phyloP scores from a whole-genome alignment of 129 eudicot genomes.

The Tanacetum coccineum region DNA sequence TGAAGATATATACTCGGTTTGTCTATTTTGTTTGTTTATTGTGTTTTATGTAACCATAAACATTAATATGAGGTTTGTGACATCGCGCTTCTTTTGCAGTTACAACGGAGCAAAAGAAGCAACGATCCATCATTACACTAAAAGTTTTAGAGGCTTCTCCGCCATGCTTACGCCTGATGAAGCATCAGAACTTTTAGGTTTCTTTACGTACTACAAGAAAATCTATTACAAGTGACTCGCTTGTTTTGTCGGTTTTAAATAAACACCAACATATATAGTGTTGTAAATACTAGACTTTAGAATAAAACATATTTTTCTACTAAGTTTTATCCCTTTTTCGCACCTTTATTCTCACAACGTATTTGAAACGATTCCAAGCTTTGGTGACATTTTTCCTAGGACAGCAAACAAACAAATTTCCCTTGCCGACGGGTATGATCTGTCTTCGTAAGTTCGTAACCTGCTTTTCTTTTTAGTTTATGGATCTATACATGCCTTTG shows the following conservation, averaged over 20 bases:
- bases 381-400: no score
- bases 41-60: not conserved
- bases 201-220: not conserved
- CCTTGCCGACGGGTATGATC: no score
- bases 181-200: slow-evolving; percentile 49
- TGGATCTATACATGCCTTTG: no score
- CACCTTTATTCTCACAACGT: not conserved
- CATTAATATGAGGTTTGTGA: not conserved
- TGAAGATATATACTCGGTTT: no score
- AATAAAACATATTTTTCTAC: not conserved
- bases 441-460: no score
- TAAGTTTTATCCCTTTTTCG: not conserved
- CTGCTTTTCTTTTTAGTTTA: no score
- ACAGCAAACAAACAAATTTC: no score
- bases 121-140: slow-evolving; percentile 55
- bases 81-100: slow-evolving; percentile 25
- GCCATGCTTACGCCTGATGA: slow-evolving; percentile 66
- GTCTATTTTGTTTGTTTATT: no score
- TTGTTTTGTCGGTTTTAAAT: not conserved
- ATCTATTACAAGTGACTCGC: not conserved
- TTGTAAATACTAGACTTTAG: not conserved
- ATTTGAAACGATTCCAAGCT: no score
- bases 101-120: slow-evolving; percentile 49
- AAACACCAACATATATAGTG: not conserved
- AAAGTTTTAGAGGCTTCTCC: slow-evolving; percentile 72